Conservation (phyloP, 2,329 filamentous ascomycete species). For the Sporothrix luriei region DNA sequence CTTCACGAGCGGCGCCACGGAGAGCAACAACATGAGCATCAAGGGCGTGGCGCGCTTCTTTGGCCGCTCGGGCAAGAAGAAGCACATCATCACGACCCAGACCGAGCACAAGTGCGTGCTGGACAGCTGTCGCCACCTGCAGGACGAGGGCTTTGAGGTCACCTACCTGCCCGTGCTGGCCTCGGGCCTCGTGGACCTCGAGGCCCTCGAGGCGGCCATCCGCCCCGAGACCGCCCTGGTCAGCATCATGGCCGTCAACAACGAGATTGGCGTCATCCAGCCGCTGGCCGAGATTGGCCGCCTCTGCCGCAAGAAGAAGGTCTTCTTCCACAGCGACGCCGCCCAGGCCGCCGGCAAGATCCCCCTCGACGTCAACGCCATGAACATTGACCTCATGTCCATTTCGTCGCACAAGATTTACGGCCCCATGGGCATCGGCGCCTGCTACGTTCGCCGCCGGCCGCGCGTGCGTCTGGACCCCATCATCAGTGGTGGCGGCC, state of each 20-base stretch:
- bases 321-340: constrained; percentile 97
- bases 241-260: constrained; percentile 99
- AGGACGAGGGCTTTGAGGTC: constrained; percentile 94
- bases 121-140: constrained; percentile 93
- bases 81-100: constrained; percentile 95
- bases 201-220: constrained; percentile 84
- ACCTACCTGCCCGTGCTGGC: constrained; percentile 92
- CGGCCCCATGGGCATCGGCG: constrained; percentile 94
- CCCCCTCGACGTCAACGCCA: constrained; percentile 90
- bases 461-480: constrained; percentile 93
- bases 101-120: constrained; percentile 99
- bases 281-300: constrained; percentile 91
- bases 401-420: constrained; percentile 99
- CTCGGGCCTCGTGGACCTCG: constrained; percentile 83
- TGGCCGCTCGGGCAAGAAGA: constrained; percentile 91
- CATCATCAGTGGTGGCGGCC: constrained; percentile 92
- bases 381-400: constrained; percentile 98
- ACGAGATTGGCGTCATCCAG: constrained; percentile 99
- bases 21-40: constrained; percentile 99
- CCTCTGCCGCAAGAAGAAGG: constrained; percentile 85
- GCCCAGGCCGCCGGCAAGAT: constrained; percentile 99
- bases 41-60: constrained; percentile 98
- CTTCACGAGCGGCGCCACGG: constrained; percentile 95
- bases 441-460: constrained; percentile 90
- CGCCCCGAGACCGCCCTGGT: constrained; percentile 88